phyloP scores from a whole-genome alignment of 805 yeast species.

The Komagataella mondaviorum region DNA sequence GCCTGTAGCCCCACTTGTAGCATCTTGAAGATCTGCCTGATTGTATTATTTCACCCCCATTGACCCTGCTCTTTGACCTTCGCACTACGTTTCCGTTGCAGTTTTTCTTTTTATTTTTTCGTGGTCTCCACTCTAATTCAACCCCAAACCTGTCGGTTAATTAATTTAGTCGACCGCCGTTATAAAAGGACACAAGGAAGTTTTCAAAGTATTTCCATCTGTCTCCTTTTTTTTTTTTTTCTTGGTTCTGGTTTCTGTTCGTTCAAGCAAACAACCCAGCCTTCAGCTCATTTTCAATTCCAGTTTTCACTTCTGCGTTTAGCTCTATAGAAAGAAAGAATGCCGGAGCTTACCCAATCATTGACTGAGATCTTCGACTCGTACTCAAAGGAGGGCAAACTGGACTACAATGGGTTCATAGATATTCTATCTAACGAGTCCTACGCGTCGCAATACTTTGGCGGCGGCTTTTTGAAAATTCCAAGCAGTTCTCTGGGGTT shows the following conservation, averaged over 20 bases:
- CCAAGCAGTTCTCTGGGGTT: not conserved
- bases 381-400: not conserved
- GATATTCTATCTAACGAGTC: not conserved
- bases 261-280: not conserved
- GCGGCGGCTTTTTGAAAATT: not conserved
- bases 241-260: not conserved
- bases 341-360: not conserved
- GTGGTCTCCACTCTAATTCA: not conserved
- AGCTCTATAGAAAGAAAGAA: not conserved
- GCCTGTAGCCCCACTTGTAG: not conserved
- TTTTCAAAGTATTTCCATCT: not conserved
- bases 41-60: not conserved
- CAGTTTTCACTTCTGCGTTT: not conserved
- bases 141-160: not conserved
- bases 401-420: not conserved
- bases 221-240: not conserved
- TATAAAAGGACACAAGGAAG: not conserved
- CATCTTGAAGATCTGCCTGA: not conserved
- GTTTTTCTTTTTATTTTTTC: not conserved
- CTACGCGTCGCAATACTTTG: not conserved
- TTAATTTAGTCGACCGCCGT: not conserved
- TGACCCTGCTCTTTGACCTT: not conserved
- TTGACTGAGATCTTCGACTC: not conserved
- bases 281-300: not conserved
- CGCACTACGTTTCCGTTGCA: not conserved